These are phyloP conservation scores for Linnemannia zychae DNA, from an alignment of 192 early-diverging fungal genomes.

Conservation along the genomic window DNA sequence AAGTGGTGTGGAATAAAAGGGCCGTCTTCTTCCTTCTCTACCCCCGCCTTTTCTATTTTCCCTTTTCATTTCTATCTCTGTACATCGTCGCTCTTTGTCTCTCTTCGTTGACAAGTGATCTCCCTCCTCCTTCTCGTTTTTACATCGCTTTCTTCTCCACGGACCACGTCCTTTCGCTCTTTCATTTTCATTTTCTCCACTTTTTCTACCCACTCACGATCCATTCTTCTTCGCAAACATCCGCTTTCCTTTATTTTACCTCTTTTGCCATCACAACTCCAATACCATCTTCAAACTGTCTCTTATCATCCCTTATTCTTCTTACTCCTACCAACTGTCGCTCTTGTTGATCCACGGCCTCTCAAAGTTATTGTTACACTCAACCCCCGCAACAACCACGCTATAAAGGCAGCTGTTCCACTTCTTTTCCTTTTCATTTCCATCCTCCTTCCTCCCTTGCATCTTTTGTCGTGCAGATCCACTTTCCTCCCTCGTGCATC, in stretches of 20 bases:
- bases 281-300: neutral
- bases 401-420: neutral
- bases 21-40: neutral
- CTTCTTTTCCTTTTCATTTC: neutral
- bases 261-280: neutral
- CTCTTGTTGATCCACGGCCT: neutral
- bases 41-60: neutral
- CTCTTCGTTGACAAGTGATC: neutral
- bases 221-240: neutral
- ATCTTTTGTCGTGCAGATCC: neutral
- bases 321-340: neutral
- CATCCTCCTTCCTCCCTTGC: neutral
- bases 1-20: neutral
- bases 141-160: no score
- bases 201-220: neutral
- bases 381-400: neutral
- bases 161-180: neutral
- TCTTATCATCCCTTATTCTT: neutral
- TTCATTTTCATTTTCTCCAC: slow-evolving; percentile 15
- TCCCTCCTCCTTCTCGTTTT: neutral
- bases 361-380: neutral
- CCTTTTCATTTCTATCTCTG: neutral
- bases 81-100: neutral
- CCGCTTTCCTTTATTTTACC: neutral
- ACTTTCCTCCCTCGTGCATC: neutral